Evolutionary conservation across 73 alveolate genomes (phyloP), one percentile per base, ranked within the genome.

Genomic region (Stentor roeselii): DNA sequence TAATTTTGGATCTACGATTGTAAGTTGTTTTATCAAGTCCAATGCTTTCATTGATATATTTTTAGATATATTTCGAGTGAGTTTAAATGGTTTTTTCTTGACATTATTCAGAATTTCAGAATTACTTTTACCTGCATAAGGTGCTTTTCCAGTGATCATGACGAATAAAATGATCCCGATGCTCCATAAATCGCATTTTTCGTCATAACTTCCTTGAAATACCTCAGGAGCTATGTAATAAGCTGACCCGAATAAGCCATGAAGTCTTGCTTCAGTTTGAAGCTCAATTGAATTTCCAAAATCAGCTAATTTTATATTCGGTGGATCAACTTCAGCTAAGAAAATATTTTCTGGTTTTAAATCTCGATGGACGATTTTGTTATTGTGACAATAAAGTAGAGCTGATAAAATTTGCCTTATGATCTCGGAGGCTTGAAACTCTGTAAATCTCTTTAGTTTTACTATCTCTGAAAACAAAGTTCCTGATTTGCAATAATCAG

Each of bases 311-410:
- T 85, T 85, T n/a, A 85, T 75, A 34, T 40, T n/a, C 1, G 74
- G 87, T 3, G 31, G 36, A 67, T 15, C 37, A 30, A 15, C 42
- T 67, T 67, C 32, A 67, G 82, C 77, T 32, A 75, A 86, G 75
- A 89, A 75, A 15, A 91, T 83, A 60, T 88, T 91, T 86, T 91
- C 96, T 11, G 95, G 96, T 75, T 91, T 91, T 85, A 91, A 75
- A 86, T 88, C 94, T 11, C 96, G 42, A 86, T 88, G 95, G 11
- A 78, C 86, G 3, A 91, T 85, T 38, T 60, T 35, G 75, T 82
- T 89, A 39, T 88, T 59, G 83, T 91, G 96, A 37, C 86, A 83
- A 87, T 89, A 83, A 67, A 58, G 74, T 3, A 91, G 74, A 3
- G 96, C 94, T 31, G 85, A 42, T 50, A 89, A 78, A 27, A 91